Conservation (phyloP, 2,329 filamentous ascomycete genomes). For the Trichophyton rubrum region DNA sequence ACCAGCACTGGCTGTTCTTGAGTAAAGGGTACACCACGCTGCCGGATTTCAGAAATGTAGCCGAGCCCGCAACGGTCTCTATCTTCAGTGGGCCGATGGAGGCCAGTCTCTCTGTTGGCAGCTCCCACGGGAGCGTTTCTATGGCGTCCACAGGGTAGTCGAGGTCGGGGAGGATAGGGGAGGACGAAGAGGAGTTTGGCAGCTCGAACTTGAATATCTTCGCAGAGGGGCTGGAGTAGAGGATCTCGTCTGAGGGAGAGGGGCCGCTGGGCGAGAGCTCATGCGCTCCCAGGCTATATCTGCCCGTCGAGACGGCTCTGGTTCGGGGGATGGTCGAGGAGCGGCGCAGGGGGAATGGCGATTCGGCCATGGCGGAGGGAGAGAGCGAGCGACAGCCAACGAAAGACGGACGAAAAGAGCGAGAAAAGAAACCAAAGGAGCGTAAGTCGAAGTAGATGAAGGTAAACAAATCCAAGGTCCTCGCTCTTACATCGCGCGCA, state of each 20-base stretch:
- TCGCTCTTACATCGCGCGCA: not conserved
- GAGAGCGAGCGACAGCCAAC: not conserved
- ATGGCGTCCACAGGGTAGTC: constrained; percentile 41
- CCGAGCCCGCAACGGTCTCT: constrained; percentile 73
- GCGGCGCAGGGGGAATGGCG: constrained; percentile 9
- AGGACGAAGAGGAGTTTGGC: constrained; percentile 27
- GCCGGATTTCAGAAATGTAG: constrained; percentile 78
- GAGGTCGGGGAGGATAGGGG: constrained; percentile 29
- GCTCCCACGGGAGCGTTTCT: constrained; percentile 59
- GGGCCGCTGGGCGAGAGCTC: constrained; percentile 16
- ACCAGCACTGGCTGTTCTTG: constrained; percentile 87
- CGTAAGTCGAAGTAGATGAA: not conserved
- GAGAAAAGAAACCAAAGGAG: not conserved
- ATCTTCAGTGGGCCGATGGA: constrained; percentile 72
- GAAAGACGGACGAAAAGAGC: not conserved
- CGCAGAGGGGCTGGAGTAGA: constrained; percentile 61
- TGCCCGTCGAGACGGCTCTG: constrained; percentile 22
- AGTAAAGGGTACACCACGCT: constrained; percentile 74
- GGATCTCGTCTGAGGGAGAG: constrained; percentile 28
- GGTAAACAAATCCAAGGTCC: not conserved
- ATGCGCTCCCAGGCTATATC: constrained; percentile 14
- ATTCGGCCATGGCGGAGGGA: constrained; percentile 2
- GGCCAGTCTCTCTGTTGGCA: constrained; percentile 66
- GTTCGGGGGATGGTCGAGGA: constrained; percentile 24
- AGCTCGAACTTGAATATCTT: constrained; percentile 57